phyloP scores from a whole-genome alignment of 192 early-diverging fungal genomes.

The Umbelopsis ramanniana region DNA sequence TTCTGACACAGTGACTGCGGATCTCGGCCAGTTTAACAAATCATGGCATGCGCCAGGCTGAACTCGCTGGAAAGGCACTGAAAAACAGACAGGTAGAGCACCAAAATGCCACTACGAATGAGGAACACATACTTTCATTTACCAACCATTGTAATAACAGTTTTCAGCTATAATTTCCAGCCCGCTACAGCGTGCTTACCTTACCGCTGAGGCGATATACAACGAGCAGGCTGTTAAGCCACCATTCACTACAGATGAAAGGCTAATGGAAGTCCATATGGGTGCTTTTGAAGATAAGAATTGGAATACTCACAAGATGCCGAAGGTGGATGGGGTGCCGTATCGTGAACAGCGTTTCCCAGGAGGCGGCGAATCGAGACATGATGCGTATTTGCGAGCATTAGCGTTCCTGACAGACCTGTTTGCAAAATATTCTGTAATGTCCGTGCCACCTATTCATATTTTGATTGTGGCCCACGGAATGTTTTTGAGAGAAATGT shows the following conservation, averaged over 20 bases:
- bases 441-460: too few species aligned
- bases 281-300: slow-evolving; percentile 13
- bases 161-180: neutral
- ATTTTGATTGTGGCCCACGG: slow-evolving; percentile 10
- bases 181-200: neutral
- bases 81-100: neutral
- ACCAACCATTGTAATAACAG: neutral
- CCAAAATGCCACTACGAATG: neutral
- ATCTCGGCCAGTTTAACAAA: neutral
- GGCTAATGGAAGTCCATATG: slow-evolving; percentile 12
- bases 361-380: neutral
- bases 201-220: slow-evolving; percentile 2
- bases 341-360: slow-evolving; percentile 4
- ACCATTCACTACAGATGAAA: neutral
- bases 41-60: slow-evolving; percentile 7
- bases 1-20: neutral
- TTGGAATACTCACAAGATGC: neutral
- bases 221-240: neutral
- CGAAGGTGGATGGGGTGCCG: neutral
- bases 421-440: neutral
- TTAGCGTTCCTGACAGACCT: neutral
- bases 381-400: slow-evolving; percentile 10
- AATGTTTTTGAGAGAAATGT: neutral
- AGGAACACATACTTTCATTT: neutral
- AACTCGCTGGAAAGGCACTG: neutral